Conservation (phyloP, 2,329 filamentous ascomycete genomes). For the Ceratocystis destructans region DNA sequence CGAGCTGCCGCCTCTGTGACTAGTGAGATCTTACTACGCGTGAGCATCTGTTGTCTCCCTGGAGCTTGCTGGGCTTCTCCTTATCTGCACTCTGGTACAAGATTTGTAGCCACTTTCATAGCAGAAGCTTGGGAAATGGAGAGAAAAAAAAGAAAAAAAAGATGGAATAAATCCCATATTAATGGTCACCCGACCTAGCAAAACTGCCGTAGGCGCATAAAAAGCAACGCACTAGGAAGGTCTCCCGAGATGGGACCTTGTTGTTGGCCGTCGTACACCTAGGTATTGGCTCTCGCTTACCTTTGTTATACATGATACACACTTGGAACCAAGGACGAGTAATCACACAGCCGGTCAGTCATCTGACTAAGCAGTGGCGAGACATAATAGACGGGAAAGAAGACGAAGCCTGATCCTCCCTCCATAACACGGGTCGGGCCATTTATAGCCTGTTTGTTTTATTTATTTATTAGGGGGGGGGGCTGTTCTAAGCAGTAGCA, state of each 20-base stretch:
- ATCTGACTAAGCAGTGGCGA: neutral
- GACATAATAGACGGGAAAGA: neutral
- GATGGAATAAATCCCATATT: neutral
- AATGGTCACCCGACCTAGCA: neutral
- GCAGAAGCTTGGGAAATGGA: neutral
- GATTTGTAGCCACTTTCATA: neutral
- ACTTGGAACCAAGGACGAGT: neutral
- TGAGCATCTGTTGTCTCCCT: too few relatives aligned
- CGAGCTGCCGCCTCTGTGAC: neutral
- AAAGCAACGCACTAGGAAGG: neutral
- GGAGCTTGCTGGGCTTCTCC: neutral
- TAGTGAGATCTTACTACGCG: neutral
- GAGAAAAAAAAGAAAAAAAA: too few relatives aligned
- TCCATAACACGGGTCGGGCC: neutral
- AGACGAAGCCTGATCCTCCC: neutral
- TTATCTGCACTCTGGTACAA: neutral
- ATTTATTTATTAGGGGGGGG: neutral
- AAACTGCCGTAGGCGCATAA: constrained; percentile 1
- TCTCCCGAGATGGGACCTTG: neutral
- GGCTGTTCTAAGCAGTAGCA: too few relatives aligned
- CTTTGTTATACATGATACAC: neutral
- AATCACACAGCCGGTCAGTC: neutral
- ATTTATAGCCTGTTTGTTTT: neutral
- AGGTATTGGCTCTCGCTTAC: constrained; percentile 3
- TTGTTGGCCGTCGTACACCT: neutral